Conservation (phyloP, 257 asterid species). For the Capsicum rhomboideum region DNA sequence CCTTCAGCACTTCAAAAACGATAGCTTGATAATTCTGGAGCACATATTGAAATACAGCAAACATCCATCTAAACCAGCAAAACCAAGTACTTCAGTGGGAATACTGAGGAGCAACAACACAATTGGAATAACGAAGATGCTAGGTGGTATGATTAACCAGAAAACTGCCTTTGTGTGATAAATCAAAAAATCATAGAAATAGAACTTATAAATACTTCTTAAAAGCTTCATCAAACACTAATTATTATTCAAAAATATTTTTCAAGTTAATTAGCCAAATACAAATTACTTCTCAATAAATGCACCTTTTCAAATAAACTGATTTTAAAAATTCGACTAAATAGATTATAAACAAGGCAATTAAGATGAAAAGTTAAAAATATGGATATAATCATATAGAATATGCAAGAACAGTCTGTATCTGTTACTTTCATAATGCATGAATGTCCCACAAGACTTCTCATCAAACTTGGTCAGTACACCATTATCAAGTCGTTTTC, state of each 20-base stretch:
- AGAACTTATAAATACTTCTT: neutral
- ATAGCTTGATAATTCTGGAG: too few species aligned
- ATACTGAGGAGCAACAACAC: too few species aligned
- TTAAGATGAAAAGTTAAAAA: too few species aligned
- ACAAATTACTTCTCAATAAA: neutral
- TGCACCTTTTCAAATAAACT: neutral
- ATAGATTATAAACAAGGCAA: neutral
- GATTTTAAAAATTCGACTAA: neutral
- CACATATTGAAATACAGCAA: too few species aligned
- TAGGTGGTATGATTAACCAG: too few species aligned
- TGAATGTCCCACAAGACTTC: conserved; percentile 61
- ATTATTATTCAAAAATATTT: neutral
- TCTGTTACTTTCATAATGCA: conserved; percentile 7
- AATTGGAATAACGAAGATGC: too few species aligned
- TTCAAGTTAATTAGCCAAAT: neutral
- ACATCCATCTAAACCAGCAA: too few species aligned
- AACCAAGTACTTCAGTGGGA: too few species aligned
- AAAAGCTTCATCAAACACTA: neutral
- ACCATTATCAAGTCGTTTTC: conserved; percentile 73
- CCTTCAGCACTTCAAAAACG: too few species aligned
- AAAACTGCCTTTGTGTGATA: too few species aligned
- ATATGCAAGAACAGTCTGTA: neutral
- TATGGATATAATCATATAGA: neutral
- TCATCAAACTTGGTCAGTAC: conserved; percentile 59
- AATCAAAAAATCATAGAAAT: too few species aligned